These are phyloP conservation scores for Pseudopyricularia cyperi DNA, from an alignment of 2,329 filamentous ascomycete genomes.

Conservation along the genomic window DNA sequence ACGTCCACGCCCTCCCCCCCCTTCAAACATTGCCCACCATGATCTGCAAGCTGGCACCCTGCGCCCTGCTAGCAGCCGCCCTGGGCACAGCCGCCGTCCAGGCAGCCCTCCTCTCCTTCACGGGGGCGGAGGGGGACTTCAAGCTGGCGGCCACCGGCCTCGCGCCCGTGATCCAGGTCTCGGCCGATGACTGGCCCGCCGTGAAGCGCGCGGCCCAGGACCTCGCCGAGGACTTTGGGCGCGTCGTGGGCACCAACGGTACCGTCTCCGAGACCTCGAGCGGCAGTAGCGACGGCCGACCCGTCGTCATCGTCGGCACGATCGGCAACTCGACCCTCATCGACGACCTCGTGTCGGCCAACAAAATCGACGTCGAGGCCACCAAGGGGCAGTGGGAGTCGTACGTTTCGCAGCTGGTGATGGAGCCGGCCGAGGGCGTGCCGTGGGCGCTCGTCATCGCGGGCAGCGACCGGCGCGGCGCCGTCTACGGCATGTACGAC, in stretches of 20 bases:
- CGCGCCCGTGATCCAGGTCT: slow-evolving; percentile 12
- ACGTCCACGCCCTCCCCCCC: neutral
- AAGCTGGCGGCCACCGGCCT: slow-evolving; percentile 10
- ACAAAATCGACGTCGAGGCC: slow-evolving; percentile 31
- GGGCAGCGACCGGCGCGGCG: slow-evolving; percentile 42
- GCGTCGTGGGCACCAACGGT: slow-evolving; percentile 10
- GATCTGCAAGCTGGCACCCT: neutral
- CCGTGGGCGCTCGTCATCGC: slow-evolving; percentile 35
- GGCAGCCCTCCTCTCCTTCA: neutral
- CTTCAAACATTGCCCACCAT: neutral
- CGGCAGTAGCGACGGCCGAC: neutral
- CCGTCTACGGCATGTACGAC: slow-evolving; percentile 44
- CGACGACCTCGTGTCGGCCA: slow-evolving; percentile 26
- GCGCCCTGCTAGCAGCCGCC: neutral
- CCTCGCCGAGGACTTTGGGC: slow-evolving; percentile 12
- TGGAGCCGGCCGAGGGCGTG: slow-evolving; percentile 17
- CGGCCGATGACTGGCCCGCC: slow-evolving; percentile 10
- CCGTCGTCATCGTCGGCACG: slow-evolving; percentile 36
- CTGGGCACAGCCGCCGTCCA: neutral
- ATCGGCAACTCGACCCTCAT: slow-evolving; percentile 37
- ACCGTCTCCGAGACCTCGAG: slow-evolving; percentile 4
- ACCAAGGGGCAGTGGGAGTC: slow-evolving; percentile 41
- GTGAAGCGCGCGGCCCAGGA: slow-evolving; percentile 12
- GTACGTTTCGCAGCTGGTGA: slow-evolving; percentile 32
- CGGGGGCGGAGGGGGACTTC: slow-evolving; percentile 4